Evolutionary conservation across 75 land plant genomes (phyloP), one percentile per base, ranked within the genome.

Genomic region (Cunninghamia lanceolata): DNA sequence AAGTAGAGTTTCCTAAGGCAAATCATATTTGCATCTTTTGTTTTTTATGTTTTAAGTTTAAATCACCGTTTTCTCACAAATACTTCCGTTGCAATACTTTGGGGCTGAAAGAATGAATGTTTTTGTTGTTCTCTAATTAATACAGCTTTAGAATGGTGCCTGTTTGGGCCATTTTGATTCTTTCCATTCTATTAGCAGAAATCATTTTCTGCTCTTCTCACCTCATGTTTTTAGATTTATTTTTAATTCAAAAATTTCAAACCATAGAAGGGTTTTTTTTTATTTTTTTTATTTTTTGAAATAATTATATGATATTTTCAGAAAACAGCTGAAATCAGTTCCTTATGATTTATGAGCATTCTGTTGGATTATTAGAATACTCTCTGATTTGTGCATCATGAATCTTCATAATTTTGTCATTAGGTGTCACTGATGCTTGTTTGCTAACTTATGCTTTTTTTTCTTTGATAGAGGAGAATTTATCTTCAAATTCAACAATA

Each of bases 401-500:
- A 40, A 4, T 79, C 28, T 43, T 43, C 0, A 25, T 25, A 79
- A 79, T 79, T 40, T 42, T 40, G 40, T 77, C 82, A 43, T 43
- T 9, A 17, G 45, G 7, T 28, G 28, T 79, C 21, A 66, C 52
- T 50, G 52, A 5, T 76, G 17, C 21, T 16, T 1, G 38, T 19
- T 76, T 76, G 79, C 79, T 76, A 36, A 76, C 79, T 76, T 6
- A 39, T 38, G 25, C 1, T 79, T 79, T 7, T 71, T 79, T 43
- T 39, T 79, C 45, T 25, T 79, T 79, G 82, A 10, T 40, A 79
- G 81, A 42, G n/a, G 81, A 9, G 19, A 78, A 78, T 11, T 78
- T 78, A 21, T 78, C 81, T 78, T 78, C 39, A 38, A 78, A 78
- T 21, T 40, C 81, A 78, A 78, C 81, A 78, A 42, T 78, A 42